Base-by-base conservation (phyloP, 345 rosid genomes). In the Litchi chinensis region DNA sequence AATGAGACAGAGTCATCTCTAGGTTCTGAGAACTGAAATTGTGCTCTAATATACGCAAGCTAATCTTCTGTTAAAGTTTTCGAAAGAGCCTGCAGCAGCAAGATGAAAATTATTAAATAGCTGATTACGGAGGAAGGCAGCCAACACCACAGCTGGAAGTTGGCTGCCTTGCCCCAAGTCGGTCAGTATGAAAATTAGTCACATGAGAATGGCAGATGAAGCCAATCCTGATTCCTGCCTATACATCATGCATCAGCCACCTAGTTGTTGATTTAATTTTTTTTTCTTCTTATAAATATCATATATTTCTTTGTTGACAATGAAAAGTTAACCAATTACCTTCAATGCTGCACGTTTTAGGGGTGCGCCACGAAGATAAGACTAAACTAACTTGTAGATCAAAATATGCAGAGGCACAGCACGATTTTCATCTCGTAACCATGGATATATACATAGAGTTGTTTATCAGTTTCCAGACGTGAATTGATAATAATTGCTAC, bases 21-120 rank as follows among this genome's bases (percentile, higher is more conserved):
- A 57, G 99, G 99, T 79, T 93, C 98, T 87, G 94, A 79, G 76
- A 94, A 87, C 80, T 76, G 87, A 79, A 90, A 96, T 74, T 96
- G 98, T 85, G 89, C 94, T 81, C 82, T 85, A 67, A 94, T 96
- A 83, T 90, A 93, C 59, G 85, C 83, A 48, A 94, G 93, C 79
- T 90, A 94, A 37, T 94, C 97, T 78, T 90, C 99, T 0, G 94
- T 88, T 85, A 96, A 87, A 40, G 97, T 95, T 86, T 91, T 96
- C 40, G 98, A 91, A 78, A 94, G 97, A 71, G 99, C 95, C 99
- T 96, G 85, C 84, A 68, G 37, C 52, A 62, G 48, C 41, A 48
- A 26, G 72, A 76, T 40, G 32, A 76, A 65, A 64, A 62, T 64
- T 75, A 46, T 32, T 32, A 26, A 21, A 46, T 12, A 66, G 37